Conservation (phyloP, 768 basidiomycete species). For the Rhizopogon vulgaris region DNA sequence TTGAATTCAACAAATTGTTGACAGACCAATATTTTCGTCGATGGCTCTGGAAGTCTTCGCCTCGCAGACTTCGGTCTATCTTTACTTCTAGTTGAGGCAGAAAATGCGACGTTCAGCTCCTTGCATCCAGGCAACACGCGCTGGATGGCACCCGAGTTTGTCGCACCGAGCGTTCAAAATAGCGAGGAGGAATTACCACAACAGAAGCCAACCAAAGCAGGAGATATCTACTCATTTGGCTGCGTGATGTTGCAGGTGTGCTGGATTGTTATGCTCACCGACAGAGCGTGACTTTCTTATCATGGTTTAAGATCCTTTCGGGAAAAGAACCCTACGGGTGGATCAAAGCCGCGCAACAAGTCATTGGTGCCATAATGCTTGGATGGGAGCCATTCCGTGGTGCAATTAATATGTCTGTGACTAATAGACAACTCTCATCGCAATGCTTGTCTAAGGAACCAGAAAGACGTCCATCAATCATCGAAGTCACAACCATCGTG, state of each 20-base stretch:
- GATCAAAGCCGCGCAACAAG: constrained; percentile 3
- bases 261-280: not conserved
- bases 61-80: constrained; percentile 33
- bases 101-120: constrained; percentile 15
- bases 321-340: not conserved
- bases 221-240: constrained; percentile 1
- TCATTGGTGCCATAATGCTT: not conserved
- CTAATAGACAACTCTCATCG: too few relatives aligned
- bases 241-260: constrained; percentile 14
- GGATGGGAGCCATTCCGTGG: too few relatives aligned
- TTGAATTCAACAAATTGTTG: not conserved
- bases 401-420: too few relatives aligned
- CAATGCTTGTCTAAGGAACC: too few relatives aligned
- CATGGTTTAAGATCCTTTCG: not conserved
- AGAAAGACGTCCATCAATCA: too few relatives aligned
- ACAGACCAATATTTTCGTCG: constrained; percentile 14
- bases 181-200: not conserved
- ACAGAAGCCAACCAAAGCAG: constrained; percentile 11
- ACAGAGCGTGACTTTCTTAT: not conserved
- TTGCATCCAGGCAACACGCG: constrained; percentile 4
- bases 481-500: too few relatives aligned
- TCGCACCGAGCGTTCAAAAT: not conserved
- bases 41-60: constrained; percentile 24
- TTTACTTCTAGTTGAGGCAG: constrained; percentile 25
- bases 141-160: constrained; percentile 13